Evolutionary conservation across 2,329 filamentous ascomycete genomes (phyloP), one percentile per base, ranked within the genome.

Genomic region (Cladosporium sp.): DNA sequence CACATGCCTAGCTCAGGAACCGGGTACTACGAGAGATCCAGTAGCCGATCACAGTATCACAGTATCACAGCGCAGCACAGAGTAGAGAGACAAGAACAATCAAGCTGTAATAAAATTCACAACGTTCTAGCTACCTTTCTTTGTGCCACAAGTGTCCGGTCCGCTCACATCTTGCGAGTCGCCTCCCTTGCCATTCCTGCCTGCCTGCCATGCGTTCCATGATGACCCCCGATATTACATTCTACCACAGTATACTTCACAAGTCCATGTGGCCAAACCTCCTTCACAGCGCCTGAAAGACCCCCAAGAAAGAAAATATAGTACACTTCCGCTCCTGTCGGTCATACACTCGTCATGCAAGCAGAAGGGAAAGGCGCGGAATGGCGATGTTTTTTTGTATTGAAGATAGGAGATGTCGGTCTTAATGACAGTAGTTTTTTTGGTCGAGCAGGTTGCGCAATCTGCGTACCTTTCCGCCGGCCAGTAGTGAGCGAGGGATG

Each of bases 271-370:
- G 36, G 49, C 20, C 19, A 19, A n/a, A 3, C 40, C 40, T 3
- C 40, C 5, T 39, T 19, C 49, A 12, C 36, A 22, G 17, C 51
- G 17, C 25, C 51, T 37, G 14, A 49, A 6, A 30, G 28, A 38
- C 20, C 37, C 51, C 38, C n/a, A 20, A 45, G 36, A 20, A 22
- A 6, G 30, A 43, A 25, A 45, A 37, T 55, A 55, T 55, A 55
- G 30, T 55, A 55, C 51, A 55, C 51, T 36, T 20, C 51, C 38
- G n/a, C 38, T 39, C 51, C 51, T 55, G 15, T 45, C 51, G 28
- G 38, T 55, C 51, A 55, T 55, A 55, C 51, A 55, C 38, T 55
- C 51, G 42, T 54, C n/a, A 43, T 43, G 38, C 51, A 22, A 55
- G 39, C 22, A 34, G 51, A 54, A 54, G 17, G 28, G 28, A 37